Evolutionary conservation across 371 early-diverging fungal species (phyloP).

Genomic region (Vittaforma corneae): DNA sequence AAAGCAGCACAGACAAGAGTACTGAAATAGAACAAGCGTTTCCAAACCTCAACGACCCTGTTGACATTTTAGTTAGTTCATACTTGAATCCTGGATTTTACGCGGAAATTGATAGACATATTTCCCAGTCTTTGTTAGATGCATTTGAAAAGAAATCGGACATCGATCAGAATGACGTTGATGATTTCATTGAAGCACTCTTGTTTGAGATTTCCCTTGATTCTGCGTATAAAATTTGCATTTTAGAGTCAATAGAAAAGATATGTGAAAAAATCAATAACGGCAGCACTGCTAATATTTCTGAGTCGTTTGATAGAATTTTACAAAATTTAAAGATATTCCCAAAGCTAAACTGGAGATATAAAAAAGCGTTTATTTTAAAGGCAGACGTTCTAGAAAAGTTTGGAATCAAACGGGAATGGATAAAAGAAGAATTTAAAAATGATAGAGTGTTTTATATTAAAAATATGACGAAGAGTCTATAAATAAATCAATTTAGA

Average conservation of each 20-base stretch:
- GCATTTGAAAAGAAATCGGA: too few relatives aligned
- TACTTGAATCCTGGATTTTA: background rate
- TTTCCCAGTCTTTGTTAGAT: background rate
- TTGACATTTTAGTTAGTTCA: background rate
- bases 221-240: background rate
- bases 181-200: background rate
- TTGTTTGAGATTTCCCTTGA: background rate
- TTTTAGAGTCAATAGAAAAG: background rate
- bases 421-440: constrained; percentile 2
- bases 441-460: constrained; percentile 31
- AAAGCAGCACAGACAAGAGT: background rate
- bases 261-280: constrained; percentile 11
- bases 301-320: background rate
- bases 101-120: background rate
- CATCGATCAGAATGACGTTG: background rate
- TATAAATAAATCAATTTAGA: too few relatives aligned
- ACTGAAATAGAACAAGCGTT: background rate
- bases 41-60: background rate
- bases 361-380: constrained; percentile 19
- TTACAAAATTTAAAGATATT: constrained; percentile 10
- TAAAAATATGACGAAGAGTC: too few relatives aligned
- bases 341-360: constrained; percentile 32
- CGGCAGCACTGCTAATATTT: too few relatives aligned
- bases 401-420: constrained; percentile 1
- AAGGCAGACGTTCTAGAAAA: background rate